Base-by-base conservation (phyloP, 1,139 yeast genomes). In the Arxiozyma heterogenica region DNA sequence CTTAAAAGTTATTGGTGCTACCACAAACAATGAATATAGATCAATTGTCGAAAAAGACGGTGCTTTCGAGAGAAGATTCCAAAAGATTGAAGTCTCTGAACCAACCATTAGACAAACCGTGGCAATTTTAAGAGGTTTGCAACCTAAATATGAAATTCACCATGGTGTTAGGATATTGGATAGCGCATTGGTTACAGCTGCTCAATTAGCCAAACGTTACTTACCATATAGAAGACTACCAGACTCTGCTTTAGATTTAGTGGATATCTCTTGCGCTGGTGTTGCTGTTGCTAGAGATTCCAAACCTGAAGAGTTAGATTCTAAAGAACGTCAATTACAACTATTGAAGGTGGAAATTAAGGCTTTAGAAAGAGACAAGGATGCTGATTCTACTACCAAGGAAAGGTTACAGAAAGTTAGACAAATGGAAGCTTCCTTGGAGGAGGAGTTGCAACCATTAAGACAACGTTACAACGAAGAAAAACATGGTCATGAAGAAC, bases 221-320 rank as follows among this genome's bases (percentile, higher is more conserved):
- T 79, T 93, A 64, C 95, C 98, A 6, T 91, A 91, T 74, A 83
- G 98, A 73, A 87, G 94, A 68, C 78, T 94, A 63, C 99, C 99
- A 7, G 99, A 93, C 71, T 88, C 96, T 20, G 99, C 99, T 0
- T 95, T 93, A 58, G 99, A 93, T 72, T 77, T 93, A 64, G 89
- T 93, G 61, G 99, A 93, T 75, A 97, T 93, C 70, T 81, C 97
- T 11, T 95, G 98, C 52, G 98, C 98, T 1, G 83, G 95, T 55
- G 98, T 93, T 50, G 98, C 98, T 1, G 98, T 93, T 53, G 96
- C 97, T 3, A 83, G 98, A 71, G 98, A 93, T 68, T 91, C 98
- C 4, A 89, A 89, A 70, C 99, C 99, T 1, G 99, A 93, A 72
- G 97, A 90, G 69, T 79, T 93, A 64, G 98, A 93, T 71, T 85